These are phyloP conservation scores for Lepiota subincarnata DNA, from an alignment of 768 basidiomycete species.

Conservation along the genomic window DNA sequence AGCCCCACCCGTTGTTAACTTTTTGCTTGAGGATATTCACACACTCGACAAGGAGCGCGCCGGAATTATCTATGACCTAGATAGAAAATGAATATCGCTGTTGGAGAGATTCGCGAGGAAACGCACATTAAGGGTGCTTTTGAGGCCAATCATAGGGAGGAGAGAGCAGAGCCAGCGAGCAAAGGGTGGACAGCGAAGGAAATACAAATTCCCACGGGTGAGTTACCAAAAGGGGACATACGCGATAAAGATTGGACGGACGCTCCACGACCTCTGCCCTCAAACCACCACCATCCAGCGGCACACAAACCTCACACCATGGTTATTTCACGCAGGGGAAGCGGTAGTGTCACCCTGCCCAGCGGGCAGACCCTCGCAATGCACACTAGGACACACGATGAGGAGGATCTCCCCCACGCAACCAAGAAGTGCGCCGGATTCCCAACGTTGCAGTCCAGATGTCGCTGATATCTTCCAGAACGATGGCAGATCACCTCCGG, in stretches of 20 bases:
- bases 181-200: neutral
- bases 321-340: conserved; percentile 73
- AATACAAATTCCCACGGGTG: conserved; percentile 21
- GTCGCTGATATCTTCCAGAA: conserved; percentile 41
- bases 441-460: conserved; percentile 4
- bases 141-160: conserved; percentile 85
- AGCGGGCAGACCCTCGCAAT: conserved; percentile 78
- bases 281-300: conserved; percentile 17
- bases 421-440: conserved; percentile 72
- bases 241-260: conserved; percentile 8
- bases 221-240: conserved; percentile 10
- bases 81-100: neutral
- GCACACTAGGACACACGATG: conserved; percentile 85
- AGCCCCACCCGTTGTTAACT: conserved; percentile 91
- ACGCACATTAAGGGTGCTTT: conserved; percentile 81
- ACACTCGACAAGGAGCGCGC: conserved; percentile 90
- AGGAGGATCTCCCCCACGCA: conserved; percentile 86
- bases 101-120: neutral
- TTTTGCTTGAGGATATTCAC: conserved; percentile 96
- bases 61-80: conserved; percentile 96
- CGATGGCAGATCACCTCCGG: conserved; percentile 90
- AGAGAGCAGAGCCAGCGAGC: conserved; percentile 1
- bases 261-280: conserved; percentile 2
- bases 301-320: conserved; percentile 27
- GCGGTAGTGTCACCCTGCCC: conserved; percentile 67